Conservation (phyloP, 2,329 filamentous ascomycete species). For the Canariomyces notabilis region DNA sequence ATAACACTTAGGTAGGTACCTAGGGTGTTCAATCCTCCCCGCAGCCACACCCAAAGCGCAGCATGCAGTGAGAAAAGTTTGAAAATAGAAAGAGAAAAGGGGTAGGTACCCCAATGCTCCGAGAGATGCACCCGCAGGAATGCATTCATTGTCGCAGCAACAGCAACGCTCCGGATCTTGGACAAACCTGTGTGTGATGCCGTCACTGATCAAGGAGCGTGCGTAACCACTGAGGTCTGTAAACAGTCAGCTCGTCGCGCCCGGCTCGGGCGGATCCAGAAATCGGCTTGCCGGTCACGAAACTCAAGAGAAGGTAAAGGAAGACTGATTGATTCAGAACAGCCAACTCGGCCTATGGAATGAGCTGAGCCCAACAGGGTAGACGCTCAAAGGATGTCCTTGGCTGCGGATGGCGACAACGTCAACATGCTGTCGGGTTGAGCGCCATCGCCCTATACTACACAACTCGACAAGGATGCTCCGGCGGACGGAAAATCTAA, state of each 20-base stretch:
- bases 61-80: conserved; percentile 50
- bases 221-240: conserved; percentile 3
- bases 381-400: conserved; percentile 1
- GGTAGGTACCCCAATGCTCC: conserved; percentile 1
- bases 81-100: conserved; percentile 16
- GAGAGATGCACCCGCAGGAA: conserved; percentile 4
- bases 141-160: conserved; percentile 2
- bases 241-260: conserved; percentile 6
- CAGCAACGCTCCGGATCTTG: not conserved
- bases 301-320: conserved; percentile 5
- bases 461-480: conserved; percentile 12
- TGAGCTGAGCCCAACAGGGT: not conserved
- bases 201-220: conserved; percentile 2
- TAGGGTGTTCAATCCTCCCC: too few species aligned
- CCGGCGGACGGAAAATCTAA: not conserved
- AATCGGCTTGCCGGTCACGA: conserved; percentile 20
- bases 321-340: conserved; percentile 13
- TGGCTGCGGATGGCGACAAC: conserved; percentile 12
- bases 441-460: conserved; percentile 18
- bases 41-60: conserved; percentile 42
- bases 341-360: conserved; percentile 23
- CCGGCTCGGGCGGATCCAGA: not conserved
- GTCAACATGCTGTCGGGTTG: conserved; percentile 13
- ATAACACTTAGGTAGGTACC: too few species aligned
- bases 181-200: not conserved